Evolutionary conservation across 1,284 basidiomycete genomes (phyloP), one percentile per base, ranked within the genome.

Genomic region (Ustanciosporium gigantosporum): DNA sequence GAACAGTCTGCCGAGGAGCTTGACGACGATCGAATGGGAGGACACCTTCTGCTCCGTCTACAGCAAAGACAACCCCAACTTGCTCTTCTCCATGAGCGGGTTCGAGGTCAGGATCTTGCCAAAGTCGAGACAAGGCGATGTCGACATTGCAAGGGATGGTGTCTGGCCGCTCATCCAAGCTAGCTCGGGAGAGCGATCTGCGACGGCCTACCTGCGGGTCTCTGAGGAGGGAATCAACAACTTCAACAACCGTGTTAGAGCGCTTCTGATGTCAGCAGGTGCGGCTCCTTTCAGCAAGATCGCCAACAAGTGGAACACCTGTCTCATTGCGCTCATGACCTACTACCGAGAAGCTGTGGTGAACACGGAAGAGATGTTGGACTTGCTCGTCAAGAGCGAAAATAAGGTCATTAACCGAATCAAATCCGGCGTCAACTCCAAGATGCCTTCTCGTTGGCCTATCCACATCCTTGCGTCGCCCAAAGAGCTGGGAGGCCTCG

Each of bases 331-430:
- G 5, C 51, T 75, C n/a, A 73, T 95, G 91, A 96, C 93, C 4
- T 98, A 97, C 81, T 98, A 97, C 80, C 90, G 94, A 58, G 94
- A 98, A 78, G 94, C 93, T n/a, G 92, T 97, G 58, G 91, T 96
- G 55, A 91, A 95, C 78, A 98, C 95, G 25, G 91, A 92, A 73
- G 93, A 97, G 80, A 83, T 98, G 21, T 66, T 78, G 8, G 76
- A 78, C 32, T 40, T 74, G 39, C 57, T 78, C 5, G 76, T 78
- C 76, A 69, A 75, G 42, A 62, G 67, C 44, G 76, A 78, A 58
- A 76, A 76, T 60, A 78, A 78, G 68, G 65, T 73, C n/a, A 92
- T 98, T 81, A 98, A 95, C 5, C 90, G 95, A 80, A 94, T 98
- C 78, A 98, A 98, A 84, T 95, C 98, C 66, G 94, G 94, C 29